Conservation (phyloP, 2,329 filamentous ascomycete species). For the Neurospora crassa region DNA sequence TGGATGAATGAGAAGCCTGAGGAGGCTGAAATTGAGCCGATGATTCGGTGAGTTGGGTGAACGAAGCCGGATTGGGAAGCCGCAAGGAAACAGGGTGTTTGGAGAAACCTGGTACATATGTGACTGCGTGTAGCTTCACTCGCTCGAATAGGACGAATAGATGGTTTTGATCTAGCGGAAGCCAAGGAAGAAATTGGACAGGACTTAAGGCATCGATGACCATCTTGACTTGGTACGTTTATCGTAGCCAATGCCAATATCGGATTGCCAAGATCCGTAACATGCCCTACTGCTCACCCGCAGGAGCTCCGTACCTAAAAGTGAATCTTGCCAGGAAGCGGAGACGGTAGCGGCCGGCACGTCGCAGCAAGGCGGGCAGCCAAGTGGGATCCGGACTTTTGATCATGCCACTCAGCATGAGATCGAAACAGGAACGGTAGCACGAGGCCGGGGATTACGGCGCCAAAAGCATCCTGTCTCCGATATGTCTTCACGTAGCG, state of each 20-base stretch:
- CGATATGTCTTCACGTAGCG: neutral
- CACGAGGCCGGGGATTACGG: neutral
- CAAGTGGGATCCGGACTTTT: neutral
- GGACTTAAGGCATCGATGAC: neutral
- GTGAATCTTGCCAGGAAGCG: neutral
- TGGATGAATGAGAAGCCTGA: neutral
- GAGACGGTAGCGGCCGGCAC: neutral
- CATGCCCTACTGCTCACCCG: neutral
- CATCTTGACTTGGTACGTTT: neutral
- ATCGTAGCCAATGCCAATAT: neutral
- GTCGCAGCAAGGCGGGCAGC: neutral
- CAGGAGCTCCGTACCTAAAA: neutral
- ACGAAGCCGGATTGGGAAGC: neutral
- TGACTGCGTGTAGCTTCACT: neutral
- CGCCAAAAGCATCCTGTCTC: too few species aligned
- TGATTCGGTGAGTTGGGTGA: neutral
- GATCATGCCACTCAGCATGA: neutral
- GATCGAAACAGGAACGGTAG: neutral
- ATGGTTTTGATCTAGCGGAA: neutral
- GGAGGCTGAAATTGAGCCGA: neutral
- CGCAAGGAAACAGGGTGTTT: neutral
- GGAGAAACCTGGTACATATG: neutral
- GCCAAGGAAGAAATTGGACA: neutral
- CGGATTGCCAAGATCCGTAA: neutral
- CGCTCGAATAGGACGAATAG: neutral